A percentile compares a stretch with the other conserved stretches of the same genome.
These are phyloP conservation scores for Peniophora sp. DNA, from an alignment of 1,284 basidiomycete species.

Conservation along the genomic window DNA sequence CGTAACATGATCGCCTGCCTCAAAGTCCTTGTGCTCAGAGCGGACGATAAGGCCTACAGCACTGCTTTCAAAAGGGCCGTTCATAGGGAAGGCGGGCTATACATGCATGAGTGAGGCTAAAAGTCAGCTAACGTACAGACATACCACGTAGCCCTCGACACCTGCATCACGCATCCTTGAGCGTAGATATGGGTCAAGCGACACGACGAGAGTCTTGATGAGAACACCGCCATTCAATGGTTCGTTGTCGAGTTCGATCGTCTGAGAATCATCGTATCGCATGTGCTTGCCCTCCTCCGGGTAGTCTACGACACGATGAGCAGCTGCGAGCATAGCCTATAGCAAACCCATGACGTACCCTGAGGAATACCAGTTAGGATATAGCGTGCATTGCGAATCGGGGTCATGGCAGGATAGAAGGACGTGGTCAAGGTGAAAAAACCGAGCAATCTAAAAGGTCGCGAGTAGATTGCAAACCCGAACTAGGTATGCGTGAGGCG, in stretches of 20 bases:
- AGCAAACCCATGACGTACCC: too few relatives aligned
- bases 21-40: constrained; percentile 29
- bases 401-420: background rate
- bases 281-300: constrained; percentile 30
- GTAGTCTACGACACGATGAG: too few relatives aligned
- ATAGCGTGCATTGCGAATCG: too few relatives aligned
- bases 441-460: too few relatives aligned
- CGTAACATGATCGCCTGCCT: constrained; percentile 33
- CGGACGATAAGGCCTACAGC: constrained; percentile 37
- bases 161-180: constrained; percentile 24
- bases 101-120: background rate
- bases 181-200: constrained; percentile 42
- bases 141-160: constrained; percentile 18
- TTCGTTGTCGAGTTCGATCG: constrained; percentile 42
- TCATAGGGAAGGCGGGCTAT: constrained; percentile 24
- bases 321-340: too few relatives aligned
- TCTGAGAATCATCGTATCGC: constrained; percentile 36
- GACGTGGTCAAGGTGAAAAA: background rate
- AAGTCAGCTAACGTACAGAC: background rate
- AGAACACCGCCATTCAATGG: constrained; percentile 44
- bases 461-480: too few relatives aligned
- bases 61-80: constrained; percentile 6
- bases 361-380: too few relatives aligned
- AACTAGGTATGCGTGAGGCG: too few relatives aligned
- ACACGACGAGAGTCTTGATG: constrained; percentile 37